These are phyloP conservation scores for Metschnikowia anglica DNA, from an alignment of 805 yeast species.

Conservation along the genomic window DNA sequence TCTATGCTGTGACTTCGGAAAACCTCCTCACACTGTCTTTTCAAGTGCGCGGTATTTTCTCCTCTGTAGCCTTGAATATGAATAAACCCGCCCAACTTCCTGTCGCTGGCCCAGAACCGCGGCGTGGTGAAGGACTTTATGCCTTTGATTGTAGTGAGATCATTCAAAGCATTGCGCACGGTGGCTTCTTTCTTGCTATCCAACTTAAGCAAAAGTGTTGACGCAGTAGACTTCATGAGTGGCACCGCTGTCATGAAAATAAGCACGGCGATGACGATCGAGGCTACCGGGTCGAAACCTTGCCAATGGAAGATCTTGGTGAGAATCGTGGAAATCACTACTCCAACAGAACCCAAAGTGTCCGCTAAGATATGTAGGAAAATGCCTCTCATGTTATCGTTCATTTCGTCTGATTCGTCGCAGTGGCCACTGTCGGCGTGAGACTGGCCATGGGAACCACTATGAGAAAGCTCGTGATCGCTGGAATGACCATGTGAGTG, in stretches of 20 bases:
- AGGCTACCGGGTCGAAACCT: slow-evolving; percentile 91
- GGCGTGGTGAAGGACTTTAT: slow-evolving; percentile 85
- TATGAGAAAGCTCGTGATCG: slow-evolving; percentile 8
- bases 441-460: slow-evolving; percentile 15
- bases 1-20: slow-evolving; percentile 51
- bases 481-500: slow-evolving; percentile 33
- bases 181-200: slow-evolving; percentile 57
- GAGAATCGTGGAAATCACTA: slow-evolving; percentile 82
- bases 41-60: slow-evolving; percentile 60
- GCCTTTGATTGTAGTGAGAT: slow-evolving; percentile 69
- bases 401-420: slow-evolving; percentile 23
- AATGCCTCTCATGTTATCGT: slow-evolving; percentile 87
- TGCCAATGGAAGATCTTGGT: slow-evolving; percentile 65
- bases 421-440: slow-evolving; percentile 8
- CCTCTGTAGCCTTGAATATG: slow-evolving; percentile 75
- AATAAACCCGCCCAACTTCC: slow-evolving; percentile 56
- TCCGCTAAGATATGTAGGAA: slow-evolving; percentile 93
- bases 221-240: slow-evolving; percentile 75
- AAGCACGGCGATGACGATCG: slow-evolving; percentile 78
- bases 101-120: slow-evolving; percentile 77
- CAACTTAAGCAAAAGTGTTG: slow-evolving; percentile 64
- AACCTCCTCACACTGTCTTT: slow-evolving; percentile 57
- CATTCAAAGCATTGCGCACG: slow-evolving; percentile 64
- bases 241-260: slow-evolving; percentile 85
- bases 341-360: slow-evolving; percentile 95